Evolutionary conservation across 345 rosid species (phyloP).

Genomic region (Erodium maritimum): DNA sequence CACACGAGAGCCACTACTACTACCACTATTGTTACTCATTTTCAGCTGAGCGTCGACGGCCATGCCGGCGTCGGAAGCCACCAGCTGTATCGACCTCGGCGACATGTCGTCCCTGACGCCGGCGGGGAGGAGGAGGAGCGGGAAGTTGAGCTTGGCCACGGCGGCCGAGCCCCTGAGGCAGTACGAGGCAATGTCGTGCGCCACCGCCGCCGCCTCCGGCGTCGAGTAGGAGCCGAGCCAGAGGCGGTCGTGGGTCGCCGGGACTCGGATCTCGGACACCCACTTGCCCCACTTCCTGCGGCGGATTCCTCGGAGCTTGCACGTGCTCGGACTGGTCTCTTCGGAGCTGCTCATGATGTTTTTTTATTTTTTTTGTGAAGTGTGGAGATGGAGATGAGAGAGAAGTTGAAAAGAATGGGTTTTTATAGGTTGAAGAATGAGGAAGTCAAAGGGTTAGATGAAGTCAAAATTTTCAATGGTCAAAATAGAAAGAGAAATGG

Average conservation of each 20-base stretch:
- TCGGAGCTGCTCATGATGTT: constrained; percentile 14
- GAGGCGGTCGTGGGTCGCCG: constrained; percentile 57
- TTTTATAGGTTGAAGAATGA: constrained; percentile 39
- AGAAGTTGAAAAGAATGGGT: background rate
- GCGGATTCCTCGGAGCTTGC: constrained; percentile 59
- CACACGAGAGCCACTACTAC: too few species aligned
- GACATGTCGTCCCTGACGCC: constrained; percentile 29
- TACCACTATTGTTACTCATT: background rate
- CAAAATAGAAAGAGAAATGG: constrained; percentile 5
- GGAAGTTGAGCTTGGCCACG: constrained; percentile 41
- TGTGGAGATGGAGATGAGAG: background rate
- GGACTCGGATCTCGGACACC: constrained; percentile 85
- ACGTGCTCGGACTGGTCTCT: constrained; percentile 8
- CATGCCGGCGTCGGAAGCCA: constrained; percentile 83
- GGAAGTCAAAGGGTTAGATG: background rate
- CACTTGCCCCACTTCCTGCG: constrained; percentile 94
- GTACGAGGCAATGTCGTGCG: constrained; percentile 69
- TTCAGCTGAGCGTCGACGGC: constrained; percentile 48
- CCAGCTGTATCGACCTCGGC: constrained; percentile 55
- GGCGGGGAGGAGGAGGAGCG: constrained; percentile 36
- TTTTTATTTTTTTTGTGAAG: background rate
- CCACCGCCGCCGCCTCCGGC: constrained; percentile 65
- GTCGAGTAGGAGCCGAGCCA: constrained; percentile 77
- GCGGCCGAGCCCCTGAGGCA: constrained; percentile 37
- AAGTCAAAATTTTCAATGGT: constrained; percentile 30